phyloP scores from a whole-genome alignment of 768 basidiomycete species.

The Lyophyllum decastes region DNA sequence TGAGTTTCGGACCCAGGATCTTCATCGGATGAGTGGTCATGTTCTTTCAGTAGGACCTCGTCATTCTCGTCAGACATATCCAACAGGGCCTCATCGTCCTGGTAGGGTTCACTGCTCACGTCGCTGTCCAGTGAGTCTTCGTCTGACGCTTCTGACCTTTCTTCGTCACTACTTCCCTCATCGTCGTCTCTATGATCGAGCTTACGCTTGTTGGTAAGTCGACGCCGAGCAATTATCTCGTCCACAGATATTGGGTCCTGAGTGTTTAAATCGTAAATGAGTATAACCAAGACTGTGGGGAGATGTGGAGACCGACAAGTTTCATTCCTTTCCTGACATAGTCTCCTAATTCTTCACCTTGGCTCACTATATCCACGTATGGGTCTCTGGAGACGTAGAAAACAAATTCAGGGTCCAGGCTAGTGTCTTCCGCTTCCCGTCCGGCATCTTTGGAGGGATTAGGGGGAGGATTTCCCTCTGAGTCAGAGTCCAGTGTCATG shows the following conservation, averaged over 20 bases:
- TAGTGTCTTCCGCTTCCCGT: constrained; percentile 51
- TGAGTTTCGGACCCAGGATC: constrained; percentile 59
- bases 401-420: constrained; percentile 78
- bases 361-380: constrained; percentile 55
- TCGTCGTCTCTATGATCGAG: constrained; percentile 41
- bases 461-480: constrained; percentile 46
- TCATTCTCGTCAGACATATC: constrained; percentile 31
- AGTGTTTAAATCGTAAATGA: constrained; percentile 7
- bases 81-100: constrained; percentile 29
- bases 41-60: constrained; percentile 31
- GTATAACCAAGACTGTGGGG: neutral
- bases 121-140: constrained; percentile 30
- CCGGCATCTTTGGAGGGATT: constrained; percentile 22
- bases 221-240: constrained; percentile 84
- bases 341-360: constrained; percentile 45
- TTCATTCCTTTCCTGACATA: constrained; percentile 62
- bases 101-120: constrained; percentile 28
- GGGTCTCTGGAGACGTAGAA: constrained; percentile 81
- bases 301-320: constrained; percentile 44
- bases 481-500: constrained; percentile 84
- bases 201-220: constrained; percentile 66
- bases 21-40: constrained; percentile 29
- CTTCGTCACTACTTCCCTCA: constrained; percentile 32
- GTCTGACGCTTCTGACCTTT: constrained; percentile 35
- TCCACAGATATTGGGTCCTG: constrained; percentile 86